These are phyloP conservation scores for Microdochium nivale DNA, from an alignment of 2,329 filamentous ascomycete species.

Conservation along the genomic window DNA sequence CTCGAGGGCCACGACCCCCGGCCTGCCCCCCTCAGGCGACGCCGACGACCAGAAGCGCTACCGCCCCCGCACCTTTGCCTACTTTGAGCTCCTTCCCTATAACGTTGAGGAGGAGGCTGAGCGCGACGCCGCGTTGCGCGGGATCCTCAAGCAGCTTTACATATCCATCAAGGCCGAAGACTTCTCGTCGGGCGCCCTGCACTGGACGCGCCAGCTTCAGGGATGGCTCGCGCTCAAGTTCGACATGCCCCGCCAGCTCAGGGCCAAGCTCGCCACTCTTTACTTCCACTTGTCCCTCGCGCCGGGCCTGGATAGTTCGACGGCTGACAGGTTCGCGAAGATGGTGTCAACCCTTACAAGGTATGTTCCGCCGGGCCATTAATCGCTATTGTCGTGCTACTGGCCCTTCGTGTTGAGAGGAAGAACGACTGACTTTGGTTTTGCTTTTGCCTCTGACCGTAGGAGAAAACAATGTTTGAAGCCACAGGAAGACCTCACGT, in stretches of 20 bases:
- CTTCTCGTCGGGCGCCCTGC: conserved; percentile 84
- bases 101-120: conserved; percentile 71
- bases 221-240: conserved; percentile 97
- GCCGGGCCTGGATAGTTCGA: conserved; percentile 73
- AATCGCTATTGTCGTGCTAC: neutral
- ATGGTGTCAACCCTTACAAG: conserved; percentile 97
- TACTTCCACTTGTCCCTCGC: conserved; percentile 93
- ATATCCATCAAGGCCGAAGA: conserved; percentile 87
- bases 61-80: conserved; percentile 85
- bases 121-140: conserved; percentile 69
- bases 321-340: conserved; percentile 85
- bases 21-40: conserved; percentile 44
- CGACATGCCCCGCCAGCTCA: conserved; percentile 78
- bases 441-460: conserved; percentile 4
- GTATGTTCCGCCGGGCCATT: conserved; percentile 41
- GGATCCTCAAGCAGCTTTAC: conserved; percentile 90
- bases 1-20: conserved; percentile 81
- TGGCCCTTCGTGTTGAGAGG: neutral
- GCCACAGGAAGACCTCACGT: conserved; percentile 76
- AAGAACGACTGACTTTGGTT: too few relatives aligned
- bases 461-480: conserved; percentile 95
- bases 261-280: conserved; percentile 76
- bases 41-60: conserved; percentile 52
- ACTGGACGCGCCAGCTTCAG: conserved; percentile 94
- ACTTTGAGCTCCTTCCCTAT: conserved; percentile 86